phyloP scores from a whole-genome alignment of 2,329 filamentous ascomycete genomes.

The Apiospora malaysiana region DNA sequence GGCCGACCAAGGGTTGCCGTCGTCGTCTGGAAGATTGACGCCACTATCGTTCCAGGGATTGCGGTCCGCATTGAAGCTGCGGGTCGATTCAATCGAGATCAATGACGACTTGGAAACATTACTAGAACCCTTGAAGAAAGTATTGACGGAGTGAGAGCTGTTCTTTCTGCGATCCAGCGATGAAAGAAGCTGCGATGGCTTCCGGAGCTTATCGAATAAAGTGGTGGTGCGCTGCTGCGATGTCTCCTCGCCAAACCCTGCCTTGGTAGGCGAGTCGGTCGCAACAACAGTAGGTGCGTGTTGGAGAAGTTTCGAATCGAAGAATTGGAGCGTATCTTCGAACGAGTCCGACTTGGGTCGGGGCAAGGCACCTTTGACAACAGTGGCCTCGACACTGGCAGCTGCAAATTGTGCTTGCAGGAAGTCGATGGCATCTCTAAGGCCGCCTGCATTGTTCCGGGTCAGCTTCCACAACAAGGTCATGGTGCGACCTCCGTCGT shows the following conservation, averaged over 20 bases:
- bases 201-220: conserved; percentile 90
- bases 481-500: conserved; percentile 62
- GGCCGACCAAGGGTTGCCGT: conserved; percentile 67
- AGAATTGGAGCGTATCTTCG: conserved; percentile 94
- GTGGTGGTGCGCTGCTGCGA: conserved; percentile 78
- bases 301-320: conserved; percentile 95
- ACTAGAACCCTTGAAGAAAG: conserved; percentile 90
- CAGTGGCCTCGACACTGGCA: conserved; percentile 84
- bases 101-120: conserved; percentile 95
- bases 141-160: conserved; percentile 82
- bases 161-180: conserved; percentile 97
- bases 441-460: conserved; percentile 92
- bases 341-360: conserved; percentile 99
- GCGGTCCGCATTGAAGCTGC: conserved; percentile 87
- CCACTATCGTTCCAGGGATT: conserved; percentile 99
- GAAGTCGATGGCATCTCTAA: conserved; percentile 96
- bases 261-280: conserved; percentile 88
- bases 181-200: conserved; percentile 81
- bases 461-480: conserved; percentile 83
- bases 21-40: conserved; percentile 90
- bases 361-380: conserved; percentile 92
- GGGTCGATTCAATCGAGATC: conserved; percentile 93
- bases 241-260: conserved; percentile 81
- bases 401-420: conserved; percentile 85
- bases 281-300: conserved; percentile 81